A percentile compares a stretch with the other conserved stretches of the same genome.
phyloP scores from a whole-genome alignment of 257 asterid species.

The Rauvolfia tetraphylla region DNA sequence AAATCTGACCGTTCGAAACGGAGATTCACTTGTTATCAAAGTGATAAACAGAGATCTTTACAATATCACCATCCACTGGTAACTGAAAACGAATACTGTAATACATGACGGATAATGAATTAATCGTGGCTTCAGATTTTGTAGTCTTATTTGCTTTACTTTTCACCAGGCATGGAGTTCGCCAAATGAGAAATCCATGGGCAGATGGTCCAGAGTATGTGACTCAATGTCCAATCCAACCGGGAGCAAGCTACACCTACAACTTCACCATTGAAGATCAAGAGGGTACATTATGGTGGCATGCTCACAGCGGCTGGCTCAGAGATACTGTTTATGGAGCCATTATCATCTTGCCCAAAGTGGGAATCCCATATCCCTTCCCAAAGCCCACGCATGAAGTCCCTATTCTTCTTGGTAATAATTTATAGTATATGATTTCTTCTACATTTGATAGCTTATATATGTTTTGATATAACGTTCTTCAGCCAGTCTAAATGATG shows the following conservation, averaged over 20 bases:
- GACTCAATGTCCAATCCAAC: constrained; percentile 32
- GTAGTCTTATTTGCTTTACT: too few species aligned
- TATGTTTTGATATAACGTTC: not conserved
- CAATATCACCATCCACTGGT: constrained; percentile 67
- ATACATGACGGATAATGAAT: too few species aligned
- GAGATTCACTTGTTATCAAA: constrained; percentile 51
- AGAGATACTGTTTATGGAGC: constrained; percentile 52
- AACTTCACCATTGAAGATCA: constrained; percentile 25
- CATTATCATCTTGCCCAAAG: constrained; percentile 47
- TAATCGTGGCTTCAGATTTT: too few species aligned
- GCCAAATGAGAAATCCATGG: constrained; percentile 28
- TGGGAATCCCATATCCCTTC: constrained; percentile 47
- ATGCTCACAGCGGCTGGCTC: constrained; percentile 35
- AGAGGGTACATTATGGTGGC: constrained; percentile 38
- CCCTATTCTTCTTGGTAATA: constrained; percentile 58
- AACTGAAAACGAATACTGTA: too few species aligned
- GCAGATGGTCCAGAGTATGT: constrained; percentile 33
- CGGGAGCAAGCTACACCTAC: constrained; percentile 29
- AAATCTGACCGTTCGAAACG: constrained; percentile 52
- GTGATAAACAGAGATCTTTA: constrained; percentile 47
- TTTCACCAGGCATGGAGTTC: constrained; percentile 33
- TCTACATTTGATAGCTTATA: too few species aligned
- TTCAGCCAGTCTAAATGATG: too few species aligned
- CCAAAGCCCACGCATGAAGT: constrained; percentile 49
- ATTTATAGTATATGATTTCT: not conserved